A percentile compares a stretch with the other conserved stretches of the same genome.
Conservation (phyloP, 805 yeast genomes). For the Metschnikowia kunwiensis region DNA sequence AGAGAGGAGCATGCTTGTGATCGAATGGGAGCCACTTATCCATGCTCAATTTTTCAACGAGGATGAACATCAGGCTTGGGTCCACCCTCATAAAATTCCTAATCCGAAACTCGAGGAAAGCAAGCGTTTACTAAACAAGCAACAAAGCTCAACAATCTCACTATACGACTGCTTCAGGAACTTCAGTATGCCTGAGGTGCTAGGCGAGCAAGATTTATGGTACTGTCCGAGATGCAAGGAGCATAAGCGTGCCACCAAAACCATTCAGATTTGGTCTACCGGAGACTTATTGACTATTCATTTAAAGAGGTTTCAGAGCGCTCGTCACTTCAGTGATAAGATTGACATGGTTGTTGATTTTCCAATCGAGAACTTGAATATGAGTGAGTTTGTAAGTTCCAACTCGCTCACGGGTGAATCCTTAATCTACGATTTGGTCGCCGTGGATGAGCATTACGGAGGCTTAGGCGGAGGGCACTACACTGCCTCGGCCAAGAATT, state of each 20-base stretch:
- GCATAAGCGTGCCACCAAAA: constrained; percentile 86
- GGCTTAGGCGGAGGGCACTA: constrained; percentile 98
- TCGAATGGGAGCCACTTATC: constrained; percentile 60
- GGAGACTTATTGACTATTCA: constrained; percentile 91
- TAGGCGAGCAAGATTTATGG: constrained; percentile 90
- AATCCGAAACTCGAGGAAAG: constrained; percentile 56
- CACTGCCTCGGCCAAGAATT: constrained; percentile 84
- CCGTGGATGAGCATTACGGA: constrained; percentile 94
- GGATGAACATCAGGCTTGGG: constrained; percentile 55
- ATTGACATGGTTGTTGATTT: constrained; percentile 81
- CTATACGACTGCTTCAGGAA: constrained; percentile 70
- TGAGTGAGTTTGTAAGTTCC: constrained; percentile 53
- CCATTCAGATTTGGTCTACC: constrained; percentile 87
- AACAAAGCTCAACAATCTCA: constrained; percentile 45
- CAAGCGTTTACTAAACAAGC: constrained; percentile 32
- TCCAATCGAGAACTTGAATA: constrained; percentile 79
- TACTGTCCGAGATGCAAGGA: constrained; percentile 88
- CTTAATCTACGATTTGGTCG: constrained; percentile 77
- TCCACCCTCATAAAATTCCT: constrained; percentile 36
- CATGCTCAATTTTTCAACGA: constrained; percentile 51
- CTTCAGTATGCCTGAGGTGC: constrained; percentile 78
- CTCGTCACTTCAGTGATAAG: constrained; percentile 82
- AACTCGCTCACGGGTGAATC: constrained; percentile 18
- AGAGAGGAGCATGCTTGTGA: constrained; percentile 39
- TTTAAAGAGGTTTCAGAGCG: constrained; percentile 83